phyloP scores from a whole-genome alignment of 2,329 filamentous ascomycete species.

The Didymella sp. region DNA sequence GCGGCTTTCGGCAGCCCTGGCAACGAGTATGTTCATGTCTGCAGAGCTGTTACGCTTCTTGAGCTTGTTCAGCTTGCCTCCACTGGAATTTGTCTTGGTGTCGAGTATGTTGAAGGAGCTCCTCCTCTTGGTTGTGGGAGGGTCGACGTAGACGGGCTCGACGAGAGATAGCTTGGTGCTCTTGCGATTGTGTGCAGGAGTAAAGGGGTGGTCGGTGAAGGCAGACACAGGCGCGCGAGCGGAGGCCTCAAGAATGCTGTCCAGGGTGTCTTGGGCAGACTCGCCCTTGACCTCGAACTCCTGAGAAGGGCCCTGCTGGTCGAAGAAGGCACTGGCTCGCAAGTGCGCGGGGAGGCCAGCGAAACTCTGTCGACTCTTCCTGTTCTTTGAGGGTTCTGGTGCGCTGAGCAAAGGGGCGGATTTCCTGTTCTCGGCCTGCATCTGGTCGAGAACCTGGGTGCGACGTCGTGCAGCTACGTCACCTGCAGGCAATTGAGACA shows the following conservation, averaged over 20 bases:
- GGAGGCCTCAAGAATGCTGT: conserved; percentile 90
- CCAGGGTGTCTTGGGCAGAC: conserved; percentile 86
- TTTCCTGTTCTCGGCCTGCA: conserved; percentile 63
- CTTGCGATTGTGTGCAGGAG: conserved; percentile 54
- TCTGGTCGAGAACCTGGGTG: conserved; percentile 73
- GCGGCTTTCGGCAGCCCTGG: conserved; percentile 43
- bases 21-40: conserved; percentile 45
- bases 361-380: conserved; percentile 51
- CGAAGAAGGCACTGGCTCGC: conserved; percentile 90
- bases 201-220: conserved; percentile 88
- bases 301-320: conserved; percentile 64
- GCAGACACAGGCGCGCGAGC: conserved; percentile 85
- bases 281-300: conserved; percentile 69
- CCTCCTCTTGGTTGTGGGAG: conserved; percentile 39
- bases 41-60: conserved; percentile 52
- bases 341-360: conserved; percentile 78
- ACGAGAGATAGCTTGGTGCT: conserved; percentile 43
- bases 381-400: conserved; percentile 25
- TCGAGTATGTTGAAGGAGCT: conserved; percentile 49
- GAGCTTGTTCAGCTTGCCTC: conserved; percentile 50
- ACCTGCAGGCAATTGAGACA: conserved; percentile 75
- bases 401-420: conserved; percentile 50
- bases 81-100: conserved; percentile 47
- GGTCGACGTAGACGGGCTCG: conserved; percentile 29
- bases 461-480: conserved; percentile 72